A percentile compares a stretch with the other conserved stretches of the same genome.
These are phyloP conservation scores for Helenozyma rhizophorensis DNA, from an alignment of 805 yeast genomes.

Conservation along the genomic window DNA sequence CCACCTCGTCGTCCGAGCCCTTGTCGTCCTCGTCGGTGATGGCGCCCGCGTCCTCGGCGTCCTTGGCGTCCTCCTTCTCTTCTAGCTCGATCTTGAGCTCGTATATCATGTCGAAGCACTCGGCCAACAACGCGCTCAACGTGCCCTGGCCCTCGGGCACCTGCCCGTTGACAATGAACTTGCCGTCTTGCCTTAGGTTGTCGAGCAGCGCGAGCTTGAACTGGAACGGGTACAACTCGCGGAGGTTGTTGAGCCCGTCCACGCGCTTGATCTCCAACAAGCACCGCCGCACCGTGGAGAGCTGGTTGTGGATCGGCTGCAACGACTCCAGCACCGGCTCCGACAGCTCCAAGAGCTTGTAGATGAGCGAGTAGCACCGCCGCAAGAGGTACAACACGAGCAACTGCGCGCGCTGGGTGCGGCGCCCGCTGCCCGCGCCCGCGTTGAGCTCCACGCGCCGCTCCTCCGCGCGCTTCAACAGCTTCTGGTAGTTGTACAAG, in stretches of 20 bases:
- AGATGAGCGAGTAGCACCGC: slow-evolving; percentile 86
- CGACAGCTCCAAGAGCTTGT: slow-evolving; percentile 81
- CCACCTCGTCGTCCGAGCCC: slow-evolving; percentile 41
- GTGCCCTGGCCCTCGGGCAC: slow-evolving; percentile 99
- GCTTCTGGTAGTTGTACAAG: slow-evolving; percentile 75
- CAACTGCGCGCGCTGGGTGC: slow-evolving; percentile 31
- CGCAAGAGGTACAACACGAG: slow-evolving; percentile 74
- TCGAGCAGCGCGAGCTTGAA: slow-evolving; percentile 89
- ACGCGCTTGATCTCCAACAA: slow-evolving; percentile 83
- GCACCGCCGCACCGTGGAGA: slow-evolving; percentile 87
- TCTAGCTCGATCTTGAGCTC: slow-evolving; percentile 85
- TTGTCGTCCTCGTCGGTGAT: slow-evolving; percentile 21
- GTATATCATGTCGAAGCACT: slow-evolving; percentile 89
- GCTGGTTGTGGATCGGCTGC: slow-evolving; percentile 89
- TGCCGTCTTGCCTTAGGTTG: slow-evolving; percentile 83
- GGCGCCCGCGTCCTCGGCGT: slow-evolving; percentile 5
- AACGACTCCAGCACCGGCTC: slow-evolving; percentile 95
- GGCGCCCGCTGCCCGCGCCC: slow-evolving; percentile 17
- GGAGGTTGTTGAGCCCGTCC: slow-evolving; percentile 83
- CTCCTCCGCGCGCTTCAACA: slow-evolving; percentile 69
- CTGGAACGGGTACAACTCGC: slow-evolving; percentile 95
- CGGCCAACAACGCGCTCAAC: slow-evolving; percentile 84
- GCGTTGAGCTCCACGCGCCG: slow-evolving; percentile 45
- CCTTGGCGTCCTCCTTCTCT: slow-evolving; percentile 43
- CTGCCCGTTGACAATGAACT: slow-evolving; percentile 79